Base-by-base conservation (phyloP, 495 filamentous ascomycete genomes). In the Amphirosellinia nigrospora region DNA sequence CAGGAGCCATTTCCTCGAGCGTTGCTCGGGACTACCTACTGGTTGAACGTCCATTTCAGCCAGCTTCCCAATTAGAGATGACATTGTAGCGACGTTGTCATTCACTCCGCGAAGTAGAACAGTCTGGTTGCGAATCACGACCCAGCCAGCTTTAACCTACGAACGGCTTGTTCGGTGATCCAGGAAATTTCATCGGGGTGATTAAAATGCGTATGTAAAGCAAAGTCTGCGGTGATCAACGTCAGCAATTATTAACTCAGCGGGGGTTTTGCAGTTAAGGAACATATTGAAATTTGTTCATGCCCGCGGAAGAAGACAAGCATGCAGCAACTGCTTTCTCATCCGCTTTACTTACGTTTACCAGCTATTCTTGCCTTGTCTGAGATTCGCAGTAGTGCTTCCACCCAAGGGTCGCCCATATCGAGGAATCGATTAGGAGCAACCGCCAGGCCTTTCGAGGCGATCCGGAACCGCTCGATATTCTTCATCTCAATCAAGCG, bases 141-240 rank as follows among this genome's bases (percentile, higher is more conserved):
- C 79, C 86, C 86, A 13, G 79, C 77, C 70, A 81, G 77, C 64
- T 81, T 83, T 60, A 89, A 73, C 71, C 77, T 79, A 61, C 82
- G 83, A 26, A 82, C 81, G 7, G 88, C 88, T 61, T 78, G 72
- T 55, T 78, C 75, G 4, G 81, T 86, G n/a, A 89, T 76, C 88
- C 88, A 90, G 28, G 84, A 85, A 52, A 89, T 85, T 74, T 90
- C 88, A 61, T 81, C 80, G 15, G 85, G 82, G 65, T 89, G 86
- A 69, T 90, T 89, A 78, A 90, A 88, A 74, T 90, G 88, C 0
- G 88, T 90, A 70, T 90, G 88, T 62, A 87, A 71, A 19, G 86
- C 86, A 61, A 90, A 52, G 46, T 65, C 63, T 65, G 15, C 32
- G 43, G 26, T 32, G 23, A 39, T 0, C 30, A 21, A n/a, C 19